Percentiles rank a stretch among this genome's conserved stretches.
Evolutionary conservation across 257 asterid genomes (phyloP).

Genomic region (Solanum ossicruentum): DNA sequence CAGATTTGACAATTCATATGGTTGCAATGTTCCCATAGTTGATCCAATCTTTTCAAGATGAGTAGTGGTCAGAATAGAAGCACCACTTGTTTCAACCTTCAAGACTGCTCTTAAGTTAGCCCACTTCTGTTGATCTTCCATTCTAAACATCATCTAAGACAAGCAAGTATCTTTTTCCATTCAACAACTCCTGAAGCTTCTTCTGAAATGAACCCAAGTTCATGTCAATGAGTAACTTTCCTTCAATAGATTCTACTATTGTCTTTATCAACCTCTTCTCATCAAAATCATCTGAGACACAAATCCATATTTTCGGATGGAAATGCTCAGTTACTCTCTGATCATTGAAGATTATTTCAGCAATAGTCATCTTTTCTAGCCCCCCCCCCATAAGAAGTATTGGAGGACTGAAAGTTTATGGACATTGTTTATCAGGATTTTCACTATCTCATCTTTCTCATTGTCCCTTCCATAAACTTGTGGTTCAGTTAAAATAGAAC

Average conservation of each 20-base stretch:
- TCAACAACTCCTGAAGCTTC: not conserved
- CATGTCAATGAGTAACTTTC: not conserved
- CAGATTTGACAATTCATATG: not conserved
- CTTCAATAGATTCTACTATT: not conserved
- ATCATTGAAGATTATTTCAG: not conserved
- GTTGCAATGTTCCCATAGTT: not conserved
- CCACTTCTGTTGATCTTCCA: not conserved
- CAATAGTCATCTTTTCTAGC: not conserved
- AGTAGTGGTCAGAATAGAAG: not conserved
- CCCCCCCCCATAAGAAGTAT: too few relatives aligned
- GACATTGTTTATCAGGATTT: too few relatives aligned
- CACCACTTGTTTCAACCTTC: not conserved
- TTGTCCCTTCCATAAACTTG: too few relatives aligned
- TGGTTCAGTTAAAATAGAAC: too few relatives aligned
- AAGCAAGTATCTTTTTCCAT: not conserved
- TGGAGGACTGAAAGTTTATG: too few relatives aligned
- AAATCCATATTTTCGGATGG: not conserved
- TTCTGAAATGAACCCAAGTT: not conserved
- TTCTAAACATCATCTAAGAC: not conserved
- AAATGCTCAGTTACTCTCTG: not conserved
- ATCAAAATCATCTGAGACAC: not conserved
- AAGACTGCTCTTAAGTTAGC: not conserved
- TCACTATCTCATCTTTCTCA: too few relatives aligned
- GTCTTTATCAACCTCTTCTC: not conserved
- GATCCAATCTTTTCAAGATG: not conserved